These are phyloP conservation scores for Heterobasidion irregulare DNA, from an alignment of 1,284 basidiomycete species.

Conservation along the genomic window DNA sequence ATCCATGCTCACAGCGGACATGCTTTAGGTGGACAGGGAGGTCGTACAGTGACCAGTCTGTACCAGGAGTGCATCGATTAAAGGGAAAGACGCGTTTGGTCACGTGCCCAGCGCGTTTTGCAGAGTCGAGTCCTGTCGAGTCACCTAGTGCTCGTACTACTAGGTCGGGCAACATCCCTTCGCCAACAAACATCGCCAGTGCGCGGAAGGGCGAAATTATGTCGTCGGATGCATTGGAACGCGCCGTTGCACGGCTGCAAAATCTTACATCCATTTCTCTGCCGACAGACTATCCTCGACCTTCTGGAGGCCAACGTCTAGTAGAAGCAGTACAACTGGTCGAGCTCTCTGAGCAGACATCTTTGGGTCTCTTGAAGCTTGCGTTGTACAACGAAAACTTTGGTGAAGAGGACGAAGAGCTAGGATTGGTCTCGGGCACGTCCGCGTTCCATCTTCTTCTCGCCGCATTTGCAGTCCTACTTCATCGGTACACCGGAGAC, in stretches of 20 bases:
- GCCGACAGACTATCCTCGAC: constrained; percentile 94
- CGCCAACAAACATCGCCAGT: too few species aligned
- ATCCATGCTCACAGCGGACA: too few species aligned
- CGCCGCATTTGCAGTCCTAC: constrained; percentile 83
- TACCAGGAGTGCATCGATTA: too few species aligned
- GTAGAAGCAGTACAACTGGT: constrained; percentile 74
- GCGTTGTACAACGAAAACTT: constrained; percentile 56
- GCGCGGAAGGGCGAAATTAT: not conserved
- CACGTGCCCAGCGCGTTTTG: too few species aligned
- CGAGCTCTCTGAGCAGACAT: constrained; percentile 62
- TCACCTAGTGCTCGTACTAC: too few species aligned
- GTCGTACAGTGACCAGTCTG: too few species aligned
- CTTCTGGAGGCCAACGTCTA: constrained; percentile 61
- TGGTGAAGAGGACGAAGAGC: constrained; percentile 42
- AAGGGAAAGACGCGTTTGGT: too few species aligned
- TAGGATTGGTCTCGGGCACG: constrained; percentile 40
- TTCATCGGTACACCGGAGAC: constrained; percentile 96
- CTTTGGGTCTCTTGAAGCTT: constrained; percentile 66
- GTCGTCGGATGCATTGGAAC: constrained; percentile 23
- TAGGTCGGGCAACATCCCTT: too few species aligned
- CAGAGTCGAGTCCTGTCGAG: too few species aligned
- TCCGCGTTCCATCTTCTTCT: constrained; percentile 91
- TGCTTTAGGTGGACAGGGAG: too few species aligned
- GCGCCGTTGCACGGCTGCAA: constrained; percentile 57
- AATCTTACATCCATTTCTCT: constrained; percentile 86